phyloP scores from a whole-genome alignment of 2,329 filamentous ascomycete genomes.

The Cladosporium colombiae region DNA sequence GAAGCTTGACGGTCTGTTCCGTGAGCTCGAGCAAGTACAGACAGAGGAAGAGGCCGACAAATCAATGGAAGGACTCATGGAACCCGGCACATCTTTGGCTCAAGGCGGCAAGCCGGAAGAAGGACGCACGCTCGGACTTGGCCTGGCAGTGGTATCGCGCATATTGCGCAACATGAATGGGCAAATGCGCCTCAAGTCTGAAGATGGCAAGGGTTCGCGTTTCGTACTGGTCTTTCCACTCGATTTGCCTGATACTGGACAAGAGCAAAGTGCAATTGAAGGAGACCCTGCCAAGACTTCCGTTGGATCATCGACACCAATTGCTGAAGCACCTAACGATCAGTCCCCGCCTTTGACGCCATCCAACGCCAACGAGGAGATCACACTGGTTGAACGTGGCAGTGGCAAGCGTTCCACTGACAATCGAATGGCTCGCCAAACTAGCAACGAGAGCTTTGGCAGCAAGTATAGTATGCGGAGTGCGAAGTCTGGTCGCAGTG shows the following conservation, averaged over 20 bases:
- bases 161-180: slow-evolving; percentile 90
- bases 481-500: slow-evolving; percentile 41
- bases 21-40: slow-evolving; percentile 67
- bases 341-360: background rate
- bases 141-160: slow-evolving; percentile 83
- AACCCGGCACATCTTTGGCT: slow-evolving; percentile 30
- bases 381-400: slow-evolving; percentile 60
- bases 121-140: slow-evolving; percentile 67
- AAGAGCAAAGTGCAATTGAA: slow-evolving; percentile 26
- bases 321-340: slow-evolving; percentile 11
- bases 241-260: slow-evolving; percentile 54
- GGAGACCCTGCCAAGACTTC: slow-evolving; percentile 21
- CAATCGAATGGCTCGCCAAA: slow-evolving; percentile 27
- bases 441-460: slow-evolving; percentile 47
- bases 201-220: slow-evolving; percentile 76
- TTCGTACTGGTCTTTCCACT: slow-evolving; percentile 82
- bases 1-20: slow-evolving; percentile 61
- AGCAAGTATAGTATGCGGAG: slow-evolving; percentile 56
- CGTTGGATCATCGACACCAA: slow-evolving; percentile 31
- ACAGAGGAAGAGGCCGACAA: slow-evolving; percentile 51
- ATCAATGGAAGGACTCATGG: slow-evolving; percentile 41
- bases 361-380: slow-evolving; percentile 50
- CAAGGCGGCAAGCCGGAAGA: slow-evolving; percentile 38
- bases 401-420: slow-evolving; percentile 27
- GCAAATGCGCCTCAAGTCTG: slow-evolving; percentile 79